phyloP scores from a whole-genome alignment of 805 yeast species.

The Suhomyces sp. region DNA sequence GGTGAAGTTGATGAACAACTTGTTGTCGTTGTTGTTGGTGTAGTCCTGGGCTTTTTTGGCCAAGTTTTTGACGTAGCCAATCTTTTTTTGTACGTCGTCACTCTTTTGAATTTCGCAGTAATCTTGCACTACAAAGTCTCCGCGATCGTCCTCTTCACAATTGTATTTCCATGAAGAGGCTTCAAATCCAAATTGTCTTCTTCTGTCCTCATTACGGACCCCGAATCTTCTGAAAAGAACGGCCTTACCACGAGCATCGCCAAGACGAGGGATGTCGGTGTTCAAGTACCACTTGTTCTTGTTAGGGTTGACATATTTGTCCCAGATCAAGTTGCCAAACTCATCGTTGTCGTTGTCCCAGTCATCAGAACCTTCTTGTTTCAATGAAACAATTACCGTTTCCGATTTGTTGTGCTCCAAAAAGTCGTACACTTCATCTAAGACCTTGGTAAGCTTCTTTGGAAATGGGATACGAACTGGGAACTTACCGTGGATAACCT shows the following conservation, averaged over 20 bases:
- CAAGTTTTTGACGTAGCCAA: conserved; percentile 54
- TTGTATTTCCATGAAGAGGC: conserved; percentile 68
- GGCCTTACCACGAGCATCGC: conserved; percentile 65
- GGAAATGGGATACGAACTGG: conserved; percentile 65
- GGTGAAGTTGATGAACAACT: conserved; percentile 68
- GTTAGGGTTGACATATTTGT: conserved; percentile 47
- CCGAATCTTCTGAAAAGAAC: conserved; percentile 70
- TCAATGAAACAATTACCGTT: conserved; percentile 62
- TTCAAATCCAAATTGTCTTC: conserved; percentile 57
- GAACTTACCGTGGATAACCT: conserved; percentile 72
- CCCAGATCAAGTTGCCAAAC: conserved; percentile 61
- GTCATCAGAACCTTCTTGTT: conserved; percentile 68
- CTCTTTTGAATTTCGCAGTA: conserved; percentile 59
- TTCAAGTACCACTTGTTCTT: conserved; percentile 60
- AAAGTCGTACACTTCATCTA: conserved; percentile 59
- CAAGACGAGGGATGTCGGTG: conserved; percentile 53
- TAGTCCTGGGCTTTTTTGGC: conserved; percentile 51
- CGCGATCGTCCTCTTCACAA: conserved; percentile 63
- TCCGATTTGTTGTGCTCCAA: conserved; percentile 53
- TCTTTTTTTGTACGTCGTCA: conserved; percentile 55
- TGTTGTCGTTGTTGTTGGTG: conserved; percentile 45
- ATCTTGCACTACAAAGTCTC: conserved; percentile 65
- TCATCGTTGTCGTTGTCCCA: conserved; percentile 66
- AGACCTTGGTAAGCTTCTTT: conserved; percentile 47
- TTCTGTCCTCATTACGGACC: conserved; percentile 45